phyloP scores from a whole-genome alignment of 192 early-diverging fungal species.

The Coemansia sp. region DNA sequence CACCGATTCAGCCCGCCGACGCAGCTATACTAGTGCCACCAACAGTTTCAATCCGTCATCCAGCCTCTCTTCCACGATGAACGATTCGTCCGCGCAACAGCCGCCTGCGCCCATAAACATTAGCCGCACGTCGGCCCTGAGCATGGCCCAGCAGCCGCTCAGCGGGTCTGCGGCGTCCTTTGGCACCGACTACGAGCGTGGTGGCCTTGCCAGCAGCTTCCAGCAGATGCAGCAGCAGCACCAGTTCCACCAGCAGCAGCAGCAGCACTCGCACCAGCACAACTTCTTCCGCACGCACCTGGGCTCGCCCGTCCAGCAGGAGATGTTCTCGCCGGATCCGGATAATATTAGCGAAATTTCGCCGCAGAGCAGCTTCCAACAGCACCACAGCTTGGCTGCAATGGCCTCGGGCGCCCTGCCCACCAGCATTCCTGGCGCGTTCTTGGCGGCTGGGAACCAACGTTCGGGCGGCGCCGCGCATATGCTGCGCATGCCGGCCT shows the following conservation, averaged over 20 bases:
- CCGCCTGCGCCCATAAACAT: conserved; percentile 51
- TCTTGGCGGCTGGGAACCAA: conserved; percentile 25
- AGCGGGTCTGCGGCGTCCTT: conserved; percentile 40
- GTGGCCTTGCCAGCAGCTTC: conserved; percentile 48
- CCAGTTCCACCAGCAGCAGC: conserved; percentile 7
- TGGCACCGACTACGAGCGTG: conserved; percentile 49
- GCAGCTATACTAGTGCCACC: conserved; percentile 8
- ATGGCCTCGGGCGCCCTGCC: conserved; percentile 42
- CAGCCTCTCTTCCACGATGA: conserved; percentile 29
- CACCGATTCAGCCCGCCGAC: conserved; percentile 3
- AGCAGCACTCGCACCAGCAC: conserved; percentile 37
- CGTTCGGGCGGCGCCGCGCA: conserved; percentile 24
- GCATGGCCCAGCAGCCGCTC: conserved; percentile 25
- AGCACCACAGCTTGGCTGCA: conserved; percentile 32
- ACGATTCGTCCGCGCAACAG: conserved; percentile 23
- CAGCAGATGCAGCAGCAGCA: conserved; percentile 55
- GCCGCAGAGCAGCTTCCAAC: conserved; percentile 36
- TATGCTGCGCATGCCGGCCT: conserved; percentile 44
- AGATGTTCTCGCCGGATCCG: conserved; percentile 39
- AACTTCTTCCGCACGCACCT: conserved; percentile 48
- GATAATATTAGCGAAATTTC: conserved; percentile 43
- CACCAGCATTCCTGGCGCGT: conserved; percentile 48
- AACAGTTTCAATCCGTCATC: conserved; percentile 15
- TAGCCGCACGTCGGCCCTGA: conserved; percentile 18
- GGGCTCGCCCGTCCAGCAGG: conserved; percentile 40